These are phyloP conservation scores for Pichia sp. DNA, from an alignment of 1,139 yeast genomes.

Conservation along the genomic window DNA sequence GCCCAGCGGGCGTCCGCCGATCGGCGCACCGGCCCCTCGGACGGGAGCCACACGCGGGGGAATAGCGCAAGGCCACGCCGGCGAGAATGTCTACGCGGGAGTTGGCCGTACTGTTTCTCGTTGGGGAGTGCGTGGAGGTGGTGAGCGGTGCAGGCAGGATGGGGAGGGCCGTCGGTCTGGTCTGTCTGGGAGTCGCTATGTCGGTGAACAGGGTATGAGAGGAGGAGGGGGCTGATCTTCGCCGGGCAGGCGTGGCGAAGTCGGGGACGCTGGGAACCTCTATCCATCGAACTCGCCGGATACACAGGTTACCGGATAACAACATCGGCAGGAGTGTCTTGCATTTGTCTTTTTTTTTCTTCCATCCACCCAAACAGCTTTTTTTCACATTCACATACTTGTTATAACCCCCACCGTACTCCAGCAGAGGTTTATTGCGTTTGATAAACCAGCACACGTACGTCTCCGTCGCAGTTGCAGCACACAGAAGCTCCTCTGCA, in stretches of 20 bases:
- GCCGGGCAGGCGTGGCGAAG: neutral
- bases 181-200: neutral
- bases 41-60: no score
- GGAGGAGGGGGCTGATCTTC: neutral
- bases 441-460: neutral
- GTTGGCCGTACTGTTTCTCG: neutral
- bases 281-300: neutral
- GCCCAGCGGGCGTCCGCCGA: neutral
- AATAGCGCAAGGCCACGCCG: no score
- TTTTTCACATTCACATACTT: neutral
- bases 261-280: neutral
- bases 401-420: neutral
- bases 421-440: neutral
- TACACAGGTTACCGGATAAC: neutral
- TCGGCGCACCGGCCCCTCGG: neutral
- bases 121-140: neutral
- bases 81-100: neutral
- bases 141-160: neutral
- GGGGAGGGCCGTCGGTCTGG: neutral
- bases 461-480: neutral
- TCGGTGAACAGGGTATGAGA: neutral
- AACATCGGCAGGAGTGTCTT: neutral
- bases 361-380: neutral
- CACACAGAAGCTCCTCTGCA: neutral
- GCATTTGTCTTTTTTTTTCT: neutral